phyloP scores from a whole-genome alignment of 139 green algal species.

The Pleodorina starrii region DNA sequence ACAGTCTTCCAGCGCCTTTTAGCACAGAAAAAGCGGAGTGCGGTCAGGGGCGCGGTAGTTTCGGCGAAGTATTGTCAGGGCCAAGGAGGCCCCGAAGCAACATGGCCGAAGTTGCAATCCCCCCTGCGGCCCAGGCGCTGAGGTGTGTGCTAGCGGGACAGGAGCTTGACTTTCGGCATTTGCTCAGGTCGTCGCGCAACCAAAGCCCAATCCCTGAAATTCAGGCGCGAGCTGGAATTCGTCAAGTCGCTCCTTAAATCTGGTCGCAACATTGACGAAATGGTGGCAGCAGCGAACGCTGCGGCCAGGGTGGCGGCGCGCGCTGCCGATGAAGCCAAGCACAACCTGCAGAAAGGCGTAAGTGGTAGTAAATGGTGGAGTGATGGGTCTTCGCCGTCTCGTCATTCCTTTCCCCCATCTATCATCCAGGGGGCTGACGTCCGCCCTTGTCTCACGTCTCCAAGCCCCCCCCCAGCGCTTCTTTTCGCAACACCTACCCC shows the following conservation, averaged over 20 bases:
- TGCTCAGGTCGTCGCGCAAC: not conserved
- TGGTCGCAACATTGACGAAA: conserved; percentile 24
- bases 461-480: no score
- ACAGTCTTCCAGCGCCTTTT: no score
- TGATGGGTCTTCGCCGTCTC: no score
- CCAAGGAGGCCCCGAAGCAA: no score
- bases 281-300: conserved; percentile 44
- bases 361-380: not conserved
- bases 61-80: no score
- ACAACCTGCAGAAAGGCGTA: not conserved
- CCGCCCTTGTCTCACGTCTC: no score
- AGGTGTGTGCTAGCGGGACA: not conserved
- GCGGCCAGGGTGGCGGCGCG: conserved; percentile 19
- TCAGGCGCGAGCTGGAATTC: conserved; percentile 46
- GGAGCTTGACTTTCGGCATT: not conserved
- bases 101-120: not conserved
- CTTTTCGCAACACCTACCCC: no score
- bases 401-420: no score
- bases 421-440: no score
- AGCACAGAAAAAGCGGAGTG: no score
- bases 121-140: not conserved
- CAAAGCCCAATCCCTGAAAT: not conserved
- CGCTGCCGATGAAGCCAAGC: not conserved
- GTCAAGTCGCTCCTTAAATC: conserved; percentile 7
- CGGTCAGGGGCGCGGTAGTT: no score